Conservation (phyloP, 441 rosid species). For the Capsella rubella region DNA sequence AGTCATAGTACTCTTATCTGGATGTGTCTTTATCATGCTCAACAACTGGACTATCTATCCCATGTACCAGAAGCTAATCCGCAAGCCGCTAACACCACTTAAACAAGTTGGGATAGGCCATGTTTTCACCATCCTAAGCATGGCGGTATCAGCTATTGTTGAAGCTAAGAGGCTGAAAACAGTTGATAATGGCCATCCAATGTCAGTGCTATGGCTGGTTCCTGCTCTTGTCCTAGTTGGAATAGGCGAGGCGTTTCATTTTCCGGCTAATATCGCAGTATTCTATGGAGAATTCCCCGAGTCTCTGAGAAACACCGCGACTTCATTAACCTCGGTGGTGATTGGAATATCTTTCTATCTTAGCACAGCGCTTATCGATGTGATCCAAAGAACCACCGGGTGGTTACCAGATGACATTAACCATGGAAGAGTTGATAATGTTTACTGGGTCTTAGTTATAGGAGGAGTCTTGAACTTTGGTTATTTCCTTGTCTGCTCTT, state of each 20-base stretch:
- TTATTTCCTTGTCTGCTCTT: conserved; percentile 37
- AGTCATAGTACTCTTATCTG: conserved; percentile 38
- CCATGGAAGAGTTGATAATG: conserved; percentile 52
- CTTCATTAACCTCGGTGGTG: conserved; percentile 48
- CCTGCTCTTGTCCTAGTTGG: conserved; percentile 50
- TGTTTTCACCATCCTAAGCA: conserved; percentile 45
- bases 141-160: conserved; percentile 49
- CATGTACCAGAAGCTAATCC: conserved; percentile 44
- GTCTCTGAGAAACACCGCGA: conserved; percentile 47
- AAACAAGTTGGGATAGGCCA: conserved; percentile 54
- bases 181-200: conserved; percentile 30
- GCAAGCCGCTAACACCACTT: conserved; percentile 39
- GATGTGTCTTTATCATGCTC: conserved; percentile 38
- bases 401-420: conserved; percentile 59
- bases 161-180: conserved; percentile 53
- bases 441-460: conserved; percentile 51
- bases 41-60: conserved; percentile 46
- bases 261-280: conserved; percentile 44
- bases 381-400: conserved; percentile 39
- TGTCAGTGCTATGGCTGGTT: conserved; percentile 50
- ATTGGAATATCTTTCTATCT: conserved; percentile 47
- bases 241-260: conserved; percentile 50
- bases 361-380: conserved; percentile 46
- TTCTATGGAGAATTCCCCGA: conserved; percentile 53
- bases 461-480: conserved; percentile 31